phyloP scores from a whole-genome alignment of 495 filamentous ascomycete genomes.

The Pseudomonodictys pantanalensis region DNA sequence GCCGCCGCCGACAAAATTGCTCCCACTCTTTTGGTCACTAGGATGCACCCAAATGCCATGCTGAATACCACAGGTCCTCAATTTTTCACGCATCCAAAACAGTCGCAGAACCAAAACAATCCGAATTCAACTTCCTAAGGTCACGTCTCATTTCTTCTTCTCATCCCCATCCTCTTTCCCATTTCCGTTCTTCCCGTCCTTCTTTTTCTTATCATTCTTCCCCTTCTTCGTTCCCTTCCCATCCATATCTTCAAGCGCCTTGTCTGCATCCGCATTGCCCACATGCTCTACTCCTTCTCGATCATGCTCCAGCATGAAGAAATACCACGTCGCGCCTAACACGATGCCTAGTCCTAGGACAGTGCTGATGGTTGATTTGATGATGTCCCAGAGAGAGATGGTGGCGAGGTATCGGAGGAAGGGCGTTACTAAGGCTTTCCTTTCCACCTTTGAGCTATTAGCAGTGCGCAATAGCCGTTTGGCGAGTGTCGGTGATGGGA shows the following conservation, averaged over 20 bases:
- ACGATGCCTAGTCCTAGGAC: neutral
- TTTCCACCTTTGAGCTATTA: no score
- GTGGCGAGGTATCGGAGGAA: slow-evolving; percentile 23
- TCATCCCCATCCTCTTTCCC: neutral
- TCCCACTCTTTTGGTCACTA: no score
- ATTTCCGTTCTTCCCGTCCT: neutral
- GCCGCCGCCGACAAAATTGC: no score
- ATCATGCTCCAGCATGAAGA: neutral
- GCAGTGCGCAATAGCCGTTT: neutral
- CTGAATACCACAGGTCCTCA: no score
- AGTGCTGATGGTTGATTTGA: neutral
- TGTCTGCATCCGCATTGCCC: neutral
- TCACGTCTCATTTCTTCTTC: neutral
- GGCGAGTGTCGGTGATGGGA: neutral
- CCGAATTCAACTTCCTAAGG: no score
- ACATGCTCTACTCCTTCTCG: neutral
- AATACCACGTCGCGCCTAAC: neutral
- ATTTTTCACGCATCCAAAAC: no score
- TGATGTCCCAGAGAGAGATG: neutral
- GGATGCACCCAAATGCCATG: no score
- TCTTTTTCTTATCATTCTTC: neutral
- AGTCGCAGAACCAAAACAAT: no score
- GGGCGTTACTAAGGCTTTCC: slow-evolving; percentile 33
- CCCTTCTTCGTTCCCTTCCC: neutral
- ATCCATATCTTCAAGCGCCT: slow-evolving; percentile 2